Conservation (phyloP, 441 rosid species). For the Hura crepitans region DNA sequence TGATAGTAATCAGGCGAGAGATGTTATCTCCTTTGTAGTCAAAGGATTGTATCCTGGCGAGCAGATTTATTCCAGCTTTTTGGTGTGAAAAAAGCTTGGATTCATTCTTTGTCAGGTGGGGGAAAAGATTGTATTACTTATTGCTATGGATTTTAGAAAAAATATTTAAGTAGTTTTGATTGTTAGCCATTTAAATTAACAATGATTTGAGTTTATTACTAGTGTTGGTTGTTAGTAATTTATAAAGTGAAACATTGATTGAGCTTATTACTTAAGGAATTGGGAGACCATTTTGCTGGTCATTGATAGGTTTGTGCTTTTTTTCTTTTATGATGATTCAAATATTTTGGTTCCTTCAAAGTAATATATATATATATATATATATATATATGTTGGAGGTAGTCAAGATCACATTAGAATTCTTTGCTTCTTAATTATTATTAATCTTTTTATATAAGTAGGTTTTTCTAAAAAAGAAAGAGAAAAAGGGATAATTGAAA, state of each 20-base stretch:
- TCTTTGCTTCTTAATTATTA: too few relatives aligned
- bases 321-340: background rate
- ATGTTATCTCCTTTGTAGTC: constrained; percentile 13
- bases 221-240: background rate
- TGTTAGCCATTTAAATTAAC: constrained; percentile 14
- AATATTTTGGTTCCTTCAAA: background rate
- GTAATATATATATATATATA: too few relatives aligned
- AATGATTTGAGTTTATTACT: background rate
- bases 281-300: background rate
- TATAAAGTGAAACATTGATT: background rate
- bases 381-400: too few relatives aligned
- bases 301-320: constrained; percentile 3
- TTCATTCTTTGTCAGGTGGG: constrained; percentile 26
- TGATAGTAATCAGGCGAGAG: background rate
- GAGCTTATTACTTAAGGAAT: background rate
- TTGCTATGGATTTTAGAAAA: constrained; percentile 30
- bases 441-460: too few relatives aligned
- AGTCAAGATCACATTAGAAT: too few relatives aligned
- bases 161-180: constrained; percentile 18
- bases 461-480: too few relatives aligned
- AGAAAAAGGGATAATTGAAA: background rate
- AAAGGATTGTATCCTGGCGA: constrained; percentile 6
- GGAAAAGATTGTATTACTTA: constrained; percentile 11
- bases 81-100: constrained; percentile 21
- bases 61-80: constrained; percentile 17